Evolutionary conservation across 2,329 filamentous ascomycete species (phyloP).

Genomic region (Arthrobotrys conoides): DNA sequence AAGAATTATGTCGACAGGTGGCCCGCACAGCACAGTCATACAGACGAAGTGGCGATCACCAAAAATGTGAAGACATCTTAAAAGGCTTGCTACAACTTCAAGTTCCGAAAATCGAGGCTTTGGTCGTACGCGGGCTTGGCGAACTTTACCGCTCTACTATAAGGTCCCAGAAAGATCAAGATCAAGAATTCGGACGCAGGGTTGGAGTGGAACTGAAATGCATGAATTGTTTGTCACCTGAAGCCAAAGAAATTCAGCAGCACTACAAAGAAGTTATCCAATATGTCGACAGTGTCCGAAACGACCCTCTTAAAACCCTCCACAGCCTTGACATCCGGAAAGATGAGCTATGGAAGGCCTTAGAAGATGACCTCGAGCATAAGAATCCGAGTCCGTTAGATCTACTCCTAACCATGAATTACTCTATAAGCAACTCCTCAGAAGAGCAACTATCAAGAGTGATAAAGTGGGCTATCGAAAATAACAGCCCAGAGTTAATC

Average conservation of each 20-base stretch:
- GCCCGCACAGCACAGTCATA: neutral
- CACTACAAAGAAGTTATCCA: neutral
- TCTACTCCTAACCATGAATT: conserved; percentile 9
- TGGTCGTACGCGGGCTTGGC: conserved; percentile 2
- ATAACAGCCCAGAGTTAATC: conserved; percentile 8
- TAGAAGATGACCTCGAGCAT: neutral
- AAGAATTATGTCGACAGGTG: neutral
- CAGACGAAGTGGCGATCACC: conserved; percentile 16
- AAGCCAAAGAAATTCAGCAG: neutral
- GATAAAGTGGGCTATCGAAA: conserved; percentile 16
- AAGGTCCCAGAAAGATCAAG: neutral
- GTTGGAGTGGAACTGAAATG: neutral
- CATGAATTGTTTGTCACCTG: neutral
- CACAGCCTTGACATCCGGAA: neutral
- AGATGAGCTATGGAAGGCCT: neutral
- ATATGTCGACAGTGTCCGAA: neutral
- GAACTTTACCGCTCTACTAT: conserved; percentile 26
- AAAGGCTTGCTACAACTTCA: conserved; percentile 1
- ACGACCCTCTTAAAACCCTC: neutral
- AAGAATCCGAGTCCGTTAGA: neutral
- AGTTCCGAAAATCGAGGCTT: neutral
- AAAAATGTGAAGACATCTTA: conserved; percentile 19
- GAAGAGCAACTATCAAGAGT: neutral
- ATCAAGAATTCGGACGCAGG: neutral
- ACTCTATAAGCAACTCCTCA: neutral